phyloP scores from a whole-genome alignment of 2,329 filamentous ascomycete genomes.

The Aaosphaeria pasadenensis region DNA sequence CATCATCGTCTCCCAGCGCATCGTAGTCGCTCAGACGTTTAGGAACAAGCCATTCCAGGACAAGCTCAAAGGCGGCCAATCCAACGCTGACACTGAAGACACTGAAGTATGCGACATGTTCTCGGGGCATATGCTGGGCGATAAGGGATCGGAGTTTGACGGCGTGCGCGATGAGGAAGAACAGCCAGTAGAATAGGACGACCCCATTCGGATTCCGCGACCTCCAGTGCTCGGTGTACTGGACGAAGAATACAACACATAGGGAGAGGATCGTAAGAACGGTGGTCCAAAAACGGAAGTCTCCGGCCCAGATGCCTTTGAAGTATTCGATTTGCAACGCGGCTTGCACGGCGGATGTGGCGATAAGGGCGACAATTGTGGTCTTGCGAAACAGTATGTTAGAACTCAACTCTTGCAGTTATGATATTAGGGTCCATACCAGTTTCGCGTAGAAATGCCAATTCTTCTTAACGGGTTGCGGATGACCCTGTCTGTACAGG shows the following conservation, averaged over 20 bases:
- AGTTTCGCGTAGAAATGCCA: slow-evolving; percentile 93
- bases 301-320: slow-evolving; percentile 67
- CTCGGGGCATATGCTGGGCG: slow-evolving; percentile 68
- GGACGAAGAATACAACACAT: slow-evolving; percentile 70
- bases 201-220: slow-evolving; percentile 83
- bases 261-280: slow-evolving; percentile 70
- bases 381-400: slow-evolving; percentile 38
- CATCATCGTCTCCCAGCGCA: slow-evolving; percentile 64
- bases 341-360: slow-evolving; percentile 68
- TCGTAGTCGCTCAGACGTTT: slow-evolving; percentile 70
- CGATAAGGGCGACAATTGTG: slow-evolving; percentile 66
- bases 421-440: slow-evolving; percentile 52
- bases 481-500: slow-evolving; percentile 67
- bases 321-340: slow-evolving; percentile 71
- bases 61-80: slow-evolving; percentile 67
- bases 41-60: slow-evolving; percentile 83
- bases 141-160: slow-evolving; percentile 86
- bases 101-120: slow-evolving; percentile 71
- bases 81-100: slow-evolving; percentile 71
- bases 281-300: slow-evolving; percentile 85
- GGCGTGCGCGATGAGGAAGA: slow-evolving; percentile 72
- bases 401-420: slow-evolving; percentile 3
- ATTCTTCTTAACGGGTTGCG: slow-evolving; percentile 70
- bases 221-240: slow-evolving; percentile 83
- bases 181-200: slow-evolving; percentile 87